Evolutionary conservation across 1,139 yeast genomes (phyloP), one percentile per base, ranked within the genome.

Genomic region (Saccharomyces pastorianus): DNA sequence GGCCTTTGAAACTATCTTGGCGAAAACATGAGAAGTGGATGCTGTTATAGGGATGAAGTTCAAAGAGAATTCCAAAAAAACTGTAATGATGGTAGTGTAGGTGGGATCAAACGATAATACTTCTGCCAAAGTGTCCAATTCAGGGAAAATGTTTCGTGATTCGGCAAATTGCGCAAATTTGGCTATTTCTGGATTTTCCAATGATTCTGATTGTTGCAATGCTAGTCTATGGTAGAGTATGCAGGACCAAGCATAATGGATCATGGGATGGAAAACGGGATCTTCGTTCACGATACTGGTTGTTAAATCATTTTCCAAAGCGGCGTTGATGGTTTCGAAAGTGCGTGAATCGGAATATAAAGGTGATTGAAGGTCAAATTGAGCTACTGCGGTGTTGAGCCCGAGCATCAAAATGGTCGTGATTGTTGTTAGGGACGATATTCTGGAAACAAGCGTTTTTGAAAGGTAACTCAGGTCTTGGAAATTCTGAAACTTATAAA

Each of bases 191-290:
- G 42, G 13, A 17, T 38, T n/a, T 8, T 38, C 42, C 7, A 38
- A 38, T 17, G 42, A 38, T 8, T 38, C 42, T 9, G 42, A 17
- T 17, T 9, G 2, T 38, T 38, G 25, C 42, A 38, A 38, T 8
- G 42, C 13, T 6, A 14, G 13, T 9, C 42, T 38, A 38, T 38
- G 8, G 32, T 42, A 48, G 48, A 54, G 25, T 5, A 84, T 71
- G 25, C 86, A 79, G 11, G 88, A 80, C 96, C 96, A 89, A 32
- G 83, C 79, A 61, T 86, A 85, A 51, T 80, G 68, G 1, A 84
- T 71, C 4, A 85, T 72, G 0, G 88, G 70, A 56, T 81, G 80
- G 1, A 71, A 59, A 9, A 72, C 67, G 0, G 71, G 63, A 14
- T 75, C 68, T 3, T 75, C 60, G 20, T 77, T 59, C 2, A 61